Evolutionary conservation across 768 basidiomycete species (phyloP).

Genomic region (Hirschioporus abietinus): DNA sequence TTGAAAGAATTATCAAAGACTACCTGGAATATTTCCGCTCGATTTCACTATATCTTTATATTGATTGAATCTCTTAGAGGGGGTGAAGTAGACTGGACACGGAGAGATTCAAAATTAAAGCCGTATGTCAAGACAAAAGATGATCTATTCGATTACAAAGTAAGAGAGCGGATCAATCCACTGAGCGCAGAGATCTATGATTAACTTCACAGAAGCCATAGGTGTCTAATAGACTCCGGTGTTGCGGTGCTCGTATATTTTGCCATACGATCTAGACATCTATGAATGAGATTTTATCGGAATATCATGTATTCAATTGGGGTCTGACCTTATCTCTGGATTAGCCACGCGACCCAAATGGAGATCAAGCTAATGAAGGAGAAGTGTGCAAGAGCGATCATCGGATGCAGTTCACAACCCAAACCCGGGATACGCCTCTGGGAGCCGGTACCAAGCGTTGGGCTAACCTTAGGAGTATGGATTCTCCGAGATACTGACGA

Average conservation of each 20-base stretch:
- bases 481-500: background rate
- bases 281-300: too few relatives aligned
- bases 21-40: background rate
- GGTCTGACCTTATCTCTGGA: background rate
- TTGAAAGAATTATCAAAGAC: background rate
- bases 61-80: background rate
- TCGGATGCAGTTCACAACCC: background rate
- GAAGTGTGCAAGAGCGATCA: background rate
- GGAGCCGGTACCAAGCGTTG: background rate
- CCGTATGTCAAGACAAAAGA: too few relatives aligned
- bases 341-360: background rate
- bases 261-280: background rate
- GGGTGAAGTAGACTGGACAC: too few relatives aligned
- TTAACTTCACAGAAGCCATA: background rate
- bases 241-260: background rate
- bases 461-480: background rate
- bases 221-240: background rate
- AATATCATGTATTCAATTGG: background rate
- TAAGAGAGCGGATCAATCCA: background rate
- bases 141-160: too few relatives aligned
- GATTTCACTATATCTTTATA: background rate
- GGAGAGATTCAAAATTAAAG: too few relatives aligned
- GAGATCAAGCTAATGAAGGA: background rate
- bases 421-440: background rate
- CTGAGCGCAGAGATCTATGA: background rate